Percentiles rank a stretch among this genome's conserved stretches.
These are phyloP conservation scores for Rhizophagus sp. DNA, from an alignment of 192 early-diverging fungal species.

Conservation along the genomic window DNA sequence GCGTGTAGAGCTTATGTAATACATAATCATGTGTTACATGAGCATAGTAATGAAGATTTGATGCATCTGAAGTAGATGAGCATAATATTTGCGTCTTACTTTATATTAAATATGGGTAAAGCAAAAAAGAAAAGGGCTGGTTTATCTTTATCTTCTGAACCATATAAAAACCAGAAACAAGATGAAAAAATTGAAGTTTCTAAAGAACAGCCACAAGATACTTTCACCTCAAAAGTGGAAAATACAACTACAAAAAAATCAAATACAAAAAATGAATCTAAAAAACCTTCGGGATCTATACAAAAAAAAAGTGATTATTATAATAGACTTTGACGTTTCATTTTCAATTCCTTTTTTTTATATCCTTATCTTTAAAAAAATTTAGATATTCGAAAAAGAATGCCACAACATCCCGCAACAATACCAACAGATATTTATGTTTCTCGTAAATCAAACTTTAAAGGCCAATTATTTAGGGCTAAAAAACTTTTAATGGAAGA, in stretches of 20 bases:
- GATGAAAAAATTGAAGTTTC: background rate
- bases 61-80: too few species aligned
- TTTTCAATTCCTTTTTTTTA: background rate
- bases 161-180: background rate
- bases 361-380: background rate
- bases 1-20: too few species aligned
- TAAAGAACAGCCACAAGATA: background rate
- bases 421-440: slow-evolving; percentile 79
- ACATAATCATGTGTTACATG: too few species aligned
- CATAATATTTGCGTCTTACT: too few species aligned
- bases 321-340: background rate
- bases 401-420: slow-evolving; percentile 63
- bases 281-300: background rate
- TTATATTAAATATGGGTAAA: background rate
- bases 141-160: background rate
- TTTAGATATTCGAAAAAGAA: slow-evolving; percentile 43
- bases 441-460: slow-evolving; percentile 64
- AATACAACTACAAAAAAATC: background rate
- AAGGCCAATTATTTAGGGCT: slow-evolving; percentile 59
- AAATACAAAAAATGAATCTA: background rate
- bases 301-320: background rate
- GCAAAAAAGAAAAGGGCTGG: background rate
- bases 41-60: too few species aligned
- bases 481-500: slow-evolving; percentile 66
- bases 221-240: background rate